These are phyloP conservation scores for Piromyces sp. DNA, from an alignment of 192 early-diverging fungal species.

Conservation along the genomic window DNA sequence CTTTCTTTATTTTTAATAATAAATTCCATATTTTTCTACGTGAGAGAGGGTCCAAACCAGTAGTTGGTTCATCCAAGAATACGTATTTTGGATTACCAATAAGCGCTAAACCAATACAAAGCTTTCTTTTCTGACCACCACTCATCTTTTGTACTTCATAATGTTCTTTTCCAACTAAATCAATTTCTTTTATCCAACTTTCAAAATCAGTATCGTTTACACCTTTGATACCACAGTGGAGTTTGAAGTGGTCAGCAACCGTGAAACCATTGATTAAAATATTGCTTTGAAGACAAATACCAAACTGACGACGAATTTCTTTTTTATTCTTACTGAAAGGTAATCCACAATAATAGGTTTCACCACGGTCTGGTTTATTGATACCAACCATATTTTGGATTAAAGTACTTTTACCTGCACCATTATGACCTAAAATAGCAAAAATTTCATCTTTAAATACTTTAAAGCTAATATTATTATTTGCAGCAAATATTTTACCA, in stretches of 20 bases:
- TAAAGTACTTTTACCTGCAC: not conserved
- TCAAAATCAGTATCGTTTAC: not conserved
- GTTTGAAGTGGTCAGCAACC: not conserved
- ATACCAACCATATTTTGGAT: not conserved
- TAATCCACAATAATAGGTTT: not conserved
- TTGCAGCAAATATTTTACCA: not conserved
- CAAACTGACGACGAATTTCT: not conserved
- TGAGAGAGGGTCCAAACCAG: not conserved
- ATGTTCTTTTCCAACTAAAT: not conserved
- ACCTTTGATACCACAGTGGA: not conserved
- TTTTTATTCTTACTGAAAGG: not conserved
- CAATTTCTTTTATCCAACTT: not conserved
- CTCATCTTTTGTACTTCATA: not conserved
- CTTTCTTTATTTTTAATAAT: not conserved
- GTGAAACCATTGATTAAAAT: not conserved
- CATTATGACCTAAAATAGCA: not conserved
- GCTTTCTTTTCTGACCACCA: not conserved
- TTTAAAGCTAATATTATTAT: not conserved
- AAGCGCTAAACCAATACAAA: not conserved
- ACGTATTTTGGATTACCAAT: not conserved
- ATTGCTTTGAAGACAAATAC: not conserved
- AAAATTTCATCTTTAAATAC: not conserved
- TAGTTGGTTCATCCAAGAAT: not conserved
- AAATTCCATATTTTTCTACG: not conserved
- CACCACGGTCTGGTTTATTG: not conserved